phyloP scores from a whole-genome alignment of 2,329 filamentous ascomycete species.

The Shiraia sp. region DNA sequence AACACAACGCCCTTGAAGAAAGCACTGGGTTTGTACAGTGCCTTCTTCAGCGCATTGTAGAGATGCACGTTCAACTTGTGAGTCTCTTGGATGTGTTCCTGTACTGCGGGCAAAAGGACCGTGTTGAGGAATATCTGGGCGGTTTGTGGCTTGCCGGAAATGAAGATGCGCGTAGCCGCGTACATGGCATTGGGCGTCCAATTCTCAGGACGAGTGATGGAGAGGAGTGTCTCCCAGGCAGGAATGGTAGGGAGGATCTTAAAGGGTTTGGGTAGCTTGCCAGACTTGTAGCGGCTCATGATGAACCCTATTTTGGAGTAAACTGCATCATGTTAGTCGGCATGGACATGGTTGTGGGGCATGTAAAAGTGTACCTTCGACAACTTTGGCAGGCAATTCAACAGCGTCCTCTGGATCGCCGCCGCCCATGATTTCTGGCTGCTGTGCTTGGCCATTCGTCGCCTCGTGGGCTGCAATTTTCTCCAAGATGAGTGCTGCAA shows the following conservation, averaged over 20 bases:
- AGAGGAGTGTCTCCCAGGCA: conserved; percentile 86
- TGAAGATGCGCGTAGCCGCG: conserved; percentile 89
- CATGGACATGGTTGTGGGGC: background rate
- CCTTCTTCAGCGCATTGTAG: conserved; percentile 91
- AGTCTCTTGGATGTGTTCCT: conserved; percentile 89
- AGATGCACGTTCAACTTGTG: conserved; percentile 96
- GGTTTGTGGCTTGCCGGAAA: conserved; percentile 77
- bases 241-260: conserved; percentile 93
- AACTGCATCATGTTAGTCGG: conserved; percentile 52
- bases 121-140: conserved; percentile 85
- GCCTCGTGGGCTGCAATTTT: conserved; percentile 94
- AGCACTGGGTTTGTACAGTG: conserved; percentile 87
- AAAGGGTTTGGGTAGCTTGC: conserved; percentile 96
- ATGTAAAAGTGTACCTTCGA: conserved; percentile 59
- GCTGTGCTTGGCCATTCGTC: conserved; percentile 54
- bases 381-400: conserved; percentile 85
- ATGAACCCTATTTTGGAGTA: conserved; percentile 92
- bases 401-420: conserved; percentile 75
- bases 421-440: conserved; percentile 54
- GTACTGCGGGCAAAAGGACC: conserved; percentile 85
- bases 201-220: conserved; percentile 77
- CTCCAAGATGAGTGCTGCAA: conserved; percentile 89
- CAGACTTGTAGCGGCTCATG: conserved; percentile 89
- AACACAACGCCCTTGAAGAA: conserved; percentile 98
- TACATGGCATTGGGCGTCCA: conserved; percentile 83